Base-by-base conservation (phyloP, 495 filamentous ascomycete species). In the Darksidea phi region DNA sequence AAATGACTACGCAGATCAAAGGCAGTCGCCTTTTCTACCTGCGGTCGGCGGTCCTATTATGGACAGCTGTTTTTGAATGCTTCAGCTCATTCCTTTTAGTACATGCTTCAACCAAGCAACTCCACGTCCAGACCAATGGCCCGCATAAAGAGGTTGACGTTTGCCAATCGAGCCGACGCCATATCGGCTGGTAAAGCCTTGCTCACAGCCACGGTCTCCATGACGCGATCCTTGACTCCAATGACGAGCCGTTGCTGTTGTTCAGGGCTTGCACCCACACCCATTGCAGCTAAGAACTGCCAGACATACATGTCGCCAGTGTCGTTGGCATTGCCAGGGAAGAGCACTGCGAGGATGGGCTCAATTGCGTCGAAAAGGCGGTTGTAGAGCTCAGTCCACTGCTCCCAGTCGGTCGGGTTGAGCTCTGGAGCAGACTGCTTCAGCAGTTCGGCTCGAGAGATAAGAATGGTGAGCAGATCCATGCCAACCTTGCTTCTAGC, bases 71-170 rank as follows among this genome's bases (percentile, higher is more conserved):
- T 13, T 45, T 34, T 15, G n/a, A 38, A 17, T 28, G 20, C 42
- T 47, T 48, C 45, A 23, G n/a, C 13, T 57, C 20, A 24, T 10
- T 48, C 23, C 24, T 15, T 23, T 48, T 42, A 25, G 24, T 28
- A 1, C 42, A 36, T 15, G 15, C 41, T 52, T 83, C 69, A 96
- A 71, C 88, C 87, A 64, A 98, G 85, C 59, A 97, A 78, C 67
- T 96, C 94, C 34, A 98, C 94, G 78, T 97, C 95, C 67, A 98
- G 80, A 4, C 94, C 95, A 73, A 98, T 97, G 52, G 93, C 94
- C 63, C 90, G 84, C 93, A 98, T 97, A 73, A 98, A 98, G 26
- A 98, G 77, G 74, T 98, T 97, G 65, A 98, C 95, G 70, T 96
- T 93, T 57, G 86, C 86, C 47, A 95, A 79, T 55, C 91, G 86